These are phyloP conservation scores for Panicum virgatum DNA, from an alignment of 202 grass and related monocot genomes.

Conservation along the genomic window DNA sequence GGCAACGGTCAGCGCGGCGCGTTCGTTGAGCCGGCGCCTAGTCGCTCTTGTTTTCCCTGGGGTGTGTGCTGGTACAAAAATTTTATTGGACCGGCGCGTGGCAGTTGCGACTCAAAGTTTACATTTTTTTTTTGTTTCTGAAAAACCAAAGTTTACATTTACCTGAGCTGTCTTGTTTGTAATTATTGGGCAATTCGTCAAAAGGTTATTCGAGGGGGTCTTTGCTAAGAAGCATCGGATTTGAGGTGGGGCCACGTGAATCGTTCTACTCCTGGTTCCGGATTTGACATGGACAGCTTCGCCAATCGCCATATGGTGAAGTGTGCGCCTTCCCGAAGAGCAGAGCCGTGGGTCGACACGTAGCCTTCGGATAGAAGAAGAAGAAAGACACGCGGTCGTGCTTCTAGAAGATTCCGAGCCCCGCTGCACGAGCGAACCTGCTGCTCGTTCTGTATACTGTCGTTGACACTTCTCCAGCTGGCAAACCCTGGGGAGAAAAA, in stretches of 20 bases:
- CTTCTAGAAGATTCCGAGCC: neutral
- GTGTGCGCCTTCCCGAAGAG: neutral
- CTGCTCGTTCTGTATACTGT: neutral
- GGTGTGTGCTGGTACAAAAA: no score
- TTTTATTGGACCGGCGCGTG: neutral
- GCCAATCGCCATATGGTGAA: neutral
- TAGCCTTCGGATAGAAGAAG: neutral
- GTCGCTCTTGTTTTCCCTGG: neutral
- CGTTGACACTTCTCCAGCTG: neutral
- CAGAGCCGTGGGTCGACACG: neutral
- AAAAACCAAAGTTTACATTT: no score
- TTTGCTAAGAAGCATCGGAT: neutral
- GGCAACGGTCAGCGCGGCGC: conserved; percentile 11
- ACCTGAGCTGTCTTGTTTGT: neutral
- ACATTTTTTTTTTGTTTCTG: no score
- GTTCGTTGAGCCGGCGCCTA: neutral
- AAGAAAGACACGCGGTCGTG: neutral
- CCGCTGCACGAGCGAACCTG: neutral
- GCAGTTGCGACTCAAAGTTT: neutral
- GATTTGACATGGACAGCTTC: neutral
- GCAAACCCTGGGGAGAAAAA: neutral
- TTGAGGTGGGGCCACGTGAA: neutral
- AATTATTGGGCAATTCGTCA: neutral
- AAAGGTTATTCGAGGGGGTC: neutral
- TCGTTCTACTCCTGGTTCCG: neutral